A percentile compares a stretch with the other conserved stretches of the same genome.
These are phyloP conservation scores for Orbilia ellipsospora DNA, from an alignment of 2,329 filamentous ascomycete genomes.

Conservation along the genomic window DNA sequence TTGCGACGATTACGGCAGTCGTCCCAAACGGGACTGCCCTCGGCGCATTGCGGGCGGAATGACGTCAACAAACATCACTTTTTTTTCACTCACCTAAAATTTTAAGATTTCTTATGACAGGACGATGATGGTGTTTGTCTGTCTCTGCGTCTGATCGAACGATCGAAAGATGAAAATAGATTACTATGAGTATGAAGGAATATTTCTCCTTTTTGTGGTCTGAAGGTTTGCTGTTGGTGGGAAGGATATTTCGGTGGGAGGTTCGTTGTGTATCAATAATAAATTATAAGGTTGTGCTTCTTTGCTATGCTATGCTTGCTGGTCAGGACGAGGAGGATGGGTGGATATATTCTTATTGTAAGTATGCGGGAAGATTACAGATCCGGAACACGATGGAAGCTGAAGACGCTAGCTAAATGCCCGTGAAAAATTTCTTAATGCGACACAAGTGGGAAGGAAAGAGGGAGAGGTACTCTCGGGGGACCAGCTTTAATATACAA, in stretches of 20 bases:
- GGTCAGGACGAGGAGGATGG: neutral
- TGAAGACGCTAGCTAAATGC: neutral
- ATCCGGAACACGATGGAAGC: slow-evolving; percentile 42
- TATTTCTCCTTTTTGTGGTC: no score
- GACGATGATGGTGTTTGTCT: no score
- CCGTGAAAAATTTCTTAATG: neutral
- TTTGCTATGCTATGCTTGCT: neutral
- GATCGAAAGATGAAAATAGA: no score
- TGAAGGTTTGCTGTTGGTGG: no score
- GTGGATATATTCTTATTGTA: slow-evolving; percentile 14
- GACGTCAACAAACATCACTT: slow-evolving; percentile 30
- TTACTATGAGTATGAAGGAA: no score
- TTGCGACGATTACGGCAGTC: slow-evolving; percentile 38
- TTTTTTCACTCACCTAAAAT: no score
- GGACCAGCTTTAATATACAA: slow-evolving; percentile 11
- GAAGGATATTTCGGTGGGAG: no score
- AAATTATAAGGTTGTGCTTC: no score
- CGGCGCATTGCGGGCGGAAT: slow-evolving; percentile 26
- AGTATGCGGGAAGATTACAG: slow-evolving; percentile 29
- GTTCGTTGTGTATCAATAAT: neutral
- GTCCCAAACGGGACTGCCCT: slow-evolving; percentile 9
- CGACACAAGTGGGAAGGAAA: slow-evolving; percentile 7
- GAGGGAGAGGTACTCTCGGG: neutral
- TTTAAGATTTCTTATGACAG: no score
- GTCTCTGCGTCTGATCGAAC: no score